These are phyloP conservation scores for Tremellales sp. DNA, from an alignment of 1,284 basidiomycete genomes.

Conservation along the genomic window DNA sequence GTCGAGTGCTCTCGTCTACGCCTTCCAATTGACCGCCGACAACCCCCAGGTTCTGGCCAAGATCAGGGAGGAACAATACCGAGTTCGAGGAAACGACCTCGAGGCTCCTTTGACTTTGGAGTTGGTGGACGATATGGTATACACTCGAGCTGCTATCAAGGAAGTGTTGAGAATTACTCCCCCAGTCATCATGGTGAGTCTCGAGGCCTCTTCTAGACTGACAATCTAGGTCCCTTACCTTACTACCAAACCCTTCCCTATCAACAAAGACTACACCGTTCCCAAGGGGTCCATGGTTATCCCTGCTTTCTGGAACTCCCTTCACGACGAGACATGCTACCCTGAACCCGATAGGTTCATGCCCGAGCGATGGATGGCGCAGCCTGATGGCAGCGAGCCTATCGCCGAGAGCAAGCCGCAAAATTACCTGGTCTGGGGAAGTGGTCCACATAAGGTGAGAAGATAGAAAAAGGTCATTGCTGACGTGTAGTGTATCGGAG, in stretches of 20 bases:
- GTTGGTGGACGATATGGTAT: slow-evolving; percentile 86
- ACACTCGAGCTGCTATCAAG: slow-evolving; percentile 86
- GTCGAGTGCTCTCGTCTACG: slow-evolving; percentile 81
- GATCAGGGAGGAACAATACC: slow-evolving; percentile 85
- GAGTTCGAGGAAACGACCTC: slow-evolving; percentile 73
- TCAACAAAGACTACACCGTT: slow-evolving; percentile 83
- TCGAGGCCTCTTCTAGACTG: neutral
- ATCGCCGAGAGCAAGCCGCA: slow-evolving; percentile 78
- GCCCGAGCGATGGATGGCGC: slow-evolving; percentile 92
- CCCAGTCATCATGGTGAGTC: slow-evolving; percentile 81
- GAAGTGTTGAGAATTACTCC: slow-evolving; percentile 88
- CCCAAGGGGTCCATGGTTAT: slow-evolving; percentile 92
- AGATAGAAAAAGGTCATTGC: neutral
- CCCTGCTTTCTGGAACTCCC: slow-evolving; percentile 90
- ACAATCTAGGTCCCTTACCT: slow-evolving; percentile 79
- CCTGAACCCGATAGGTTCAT: slow-evolving; percentile 77
- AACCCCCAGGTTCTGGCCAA: slow-evolving; percentile 84
- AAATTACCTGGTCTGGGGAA: slow-evolving; percentile 95
- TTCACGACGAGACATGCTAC: slow-evolving; percentile 86
- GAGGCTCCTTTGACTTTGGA: slow-evolving; percentile 82
- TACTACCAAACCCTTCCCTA: slow-evolving; percentile 84
- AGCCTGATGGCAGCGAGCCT: slow-evolving; percentile 56
- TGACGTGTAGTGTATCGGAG: slow-evolving; percentile 66
- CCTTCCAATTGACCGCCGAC: slow-evolving; percentile 94
- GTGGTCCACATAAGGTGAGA: slow-evolving; percentile 71